phyloP scores from a whole-genome alignment of 768 basidiomycete species.

The Lactifluus volemus region DNA sequence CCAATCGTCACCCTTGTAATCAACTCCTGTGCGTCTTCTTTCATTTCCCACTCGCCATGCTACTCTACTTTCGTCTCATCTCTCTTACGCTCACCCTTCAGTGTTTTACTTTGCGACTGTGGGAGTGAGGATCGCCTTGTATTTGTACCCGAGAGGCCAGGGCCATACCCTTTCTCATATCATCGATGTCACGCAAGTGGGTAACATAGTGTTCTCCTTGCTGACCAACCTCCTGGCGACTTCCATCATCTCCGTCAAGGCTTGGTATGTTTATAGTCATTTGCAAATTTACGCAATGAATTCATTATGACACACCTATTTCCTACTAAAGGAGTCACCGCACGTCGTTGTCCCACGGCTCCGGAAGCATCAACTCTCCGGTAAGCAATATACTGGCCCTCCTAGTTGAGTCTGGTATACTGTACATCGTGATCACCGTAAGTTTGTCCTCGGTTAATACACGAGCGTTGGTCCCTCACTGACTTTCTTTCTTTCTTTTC shows the following conservation, averaged over 20 bases:
- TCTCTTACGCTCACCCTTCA: not conserved
- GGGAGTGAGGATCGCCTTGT: not conserved
- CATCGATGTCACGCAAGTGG: conserved; percentile 1
- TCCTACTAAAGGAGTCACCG: not conserved
- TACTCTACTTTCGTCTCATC: not conserved
- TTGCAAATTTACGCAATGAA: not conserved
- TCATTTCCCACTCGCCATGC: not conserved
- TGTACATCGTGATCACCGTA: conserved; percentile 4
- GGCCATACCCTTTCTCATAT: not conserved
- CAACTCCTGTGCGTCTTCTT: not conserved
- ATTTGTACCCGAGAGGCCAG: not conserved
- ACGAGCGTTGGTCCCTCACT: not conserved
- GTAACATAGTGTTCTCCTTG: not conserved
- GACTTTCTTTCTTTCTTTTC: too few relatives aligned
- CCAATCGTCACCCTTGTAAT: not conserved
- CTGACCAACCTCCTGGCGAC: conserved; percentile 2
- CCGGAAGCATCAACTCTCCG: not conserved
- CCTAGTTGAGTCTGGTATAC: conserved; percentile 3
- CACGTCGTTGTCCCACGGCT: not conserved
- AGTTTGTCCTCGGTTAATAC: not conserved
- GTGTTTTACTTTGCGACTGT: not conserved
- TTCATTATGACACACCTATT: not conserved
- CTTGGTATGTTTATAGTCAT: not conserved
- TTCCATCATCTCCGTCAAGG: not conserved
- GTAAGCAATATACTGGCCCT: not conserved